Conservation (phyloP, 1,284 basidiomycete genomes). For the Austroboletus niveus region DNA sequence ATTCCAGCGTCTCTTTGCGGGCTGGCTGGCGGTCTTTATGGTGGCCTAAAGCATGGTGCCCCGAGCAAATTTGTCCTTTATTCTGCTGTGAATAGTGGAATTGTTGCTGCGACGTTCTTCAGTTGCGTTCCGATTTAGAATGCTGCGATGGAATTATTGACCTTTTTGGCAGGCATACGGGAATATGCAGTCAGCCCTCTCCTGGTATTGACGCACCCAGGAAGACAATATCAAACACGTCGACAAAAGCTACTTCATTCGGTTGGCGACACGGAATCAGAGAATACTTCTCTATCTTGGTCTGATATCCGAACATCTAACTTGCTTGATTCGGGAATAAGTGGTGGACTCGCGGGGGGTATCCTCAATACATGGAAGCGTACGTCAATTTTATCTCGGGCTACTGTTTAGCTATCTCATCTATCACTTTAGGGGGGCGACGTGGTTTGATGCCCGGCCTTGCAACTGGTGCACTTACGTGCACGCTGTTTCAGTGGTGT, state of each 20-base stretch:
- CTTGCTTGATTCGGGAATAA: constrained; percentile 60
- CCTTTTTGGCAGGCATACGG: constrained; percentile 49
- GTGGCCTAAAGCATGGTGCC: constrained; percentile 43
- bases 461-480: constrained; percentile 51
- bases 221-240: constrained; percentile 36
- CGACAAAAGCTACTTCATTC: constrained; percentile 33
- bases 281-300: constrained; percentile 36
- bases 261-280: constrained; percentile 3
- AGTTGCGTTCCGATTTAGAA: constrained; percentile 41
- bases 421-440: constrained; percentile 38
- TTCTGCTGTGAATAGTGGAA: constrained; percentile 62
- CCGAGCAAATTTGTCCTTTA: constrained; percentile 35
- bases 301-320: constrained; percentile 53
- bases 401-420: neutral
- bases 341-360: constrained; percentile 62
- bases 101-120: constrained; percentile 70
- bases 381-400: constrained; percentile 23
- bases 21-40: constrained; percentile 54
- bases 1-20: constrained; percentile 45
- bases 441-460: constrained; percentile 49
- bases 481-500: constrained; percentile 56
- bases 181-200: constrained; percentile 64
- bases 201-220: constrained; percentile 34
- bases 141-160: neutral
- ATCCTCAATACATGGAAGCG: constrained; percentile 47